Conservation (phyloP, 257 asterid genomes). For the Lycium barbarum region DNA sequence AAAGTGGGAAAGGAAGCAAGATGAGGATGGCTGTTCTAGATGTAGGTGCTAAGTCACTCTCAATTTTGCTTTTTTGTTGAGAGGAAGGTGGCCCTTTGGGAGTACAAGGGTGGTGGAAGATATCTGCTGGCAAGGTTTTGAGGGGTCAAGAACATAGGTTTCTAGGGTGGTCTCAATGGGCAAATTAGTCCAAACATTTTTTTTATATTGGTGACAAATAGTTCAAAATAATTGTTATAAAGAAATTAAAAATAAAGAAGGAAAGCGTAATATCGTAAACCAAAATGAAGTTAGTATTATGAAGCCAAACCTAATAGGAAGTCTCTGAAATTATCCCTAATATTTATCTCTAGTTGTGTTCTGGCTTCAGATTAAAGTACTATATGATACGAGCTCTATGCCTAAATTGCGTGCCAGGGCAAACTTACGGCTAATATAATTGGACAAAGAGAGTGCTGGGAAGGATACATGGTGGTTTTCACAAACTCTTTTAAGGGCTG, state of each 20-base stretch:
- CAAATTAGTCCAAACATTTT: too few relatives aligned
- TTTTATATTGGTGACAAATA: too few relatives aligned
- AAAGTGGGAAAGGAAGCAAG: not conserved
- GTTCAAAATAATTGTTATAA: too few relatives aligned
- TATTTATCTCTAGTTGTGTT: not conserved
- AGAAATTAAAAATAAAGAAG: too few relatives aligned
- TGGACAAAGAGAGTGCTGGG: not conserved
- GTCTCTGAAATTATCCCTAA: not conserved
- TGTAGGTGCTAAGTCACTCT: not conserved
- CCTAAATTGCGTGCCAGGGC: not conserved
- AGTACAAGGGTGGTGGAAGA: not conserved
- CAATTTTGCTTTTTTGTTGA: too few relatives aligned
- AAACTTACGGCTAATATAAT: not conserved
- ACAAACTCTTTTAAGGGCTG: not conserved
- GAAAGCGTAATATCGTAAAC: too few relatives aligned
- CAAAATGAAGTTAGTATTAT: too few relatives aligned
- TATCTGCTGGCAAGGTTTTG: not conserved
- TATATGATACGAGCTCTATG: not conserved
- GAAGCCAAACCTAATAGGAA: too few relatives aligned
- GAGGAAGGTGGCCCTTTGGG: too few relatives aligned
- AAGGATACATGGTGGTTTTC: not conserved
- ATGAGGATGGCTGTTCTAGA: not conserved
- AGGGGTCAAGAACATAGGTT: not conserved
- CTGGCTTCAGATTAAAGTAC: not conserved
- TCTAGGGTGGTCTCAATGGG: not conserved